Evolutionary conservation across 257 asterid species (phyloP), one percentile per base, ranked within the genome.

Genomic region (Fraxinus pennsylvanica): DNA sequence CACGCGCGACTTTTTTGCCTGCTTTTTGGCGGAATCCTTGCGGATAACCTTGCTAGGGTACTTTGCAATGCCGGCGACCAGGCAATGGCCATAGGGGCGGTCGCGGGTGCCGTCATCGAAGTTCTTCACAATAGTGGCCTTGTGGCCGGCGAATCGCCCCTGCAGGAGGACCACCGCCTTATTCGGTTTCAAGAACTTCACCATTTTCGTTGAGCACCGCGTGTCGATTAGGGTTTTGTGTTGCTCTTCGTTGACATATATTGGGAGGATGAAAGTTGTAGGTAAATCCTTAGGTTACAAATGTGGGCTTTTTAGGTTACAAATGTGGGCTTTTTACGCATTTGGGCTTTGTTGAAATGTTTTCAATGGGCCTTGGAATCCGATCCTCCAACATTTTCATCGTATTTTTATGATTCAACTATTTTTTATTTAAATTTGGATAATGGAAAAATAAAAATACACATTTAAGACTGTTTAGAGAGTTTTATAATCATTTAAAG

Each of bases 131-230:
- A 83, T 83, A n/a, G 82, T 75, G 73, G 85, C 85, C 79, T 84
- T 81, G 73, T 78, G 87, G 6, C 87, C 83, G 15, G 87, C 83
- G 73, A 57, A 78, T 0, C 87, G 82, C 9, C 87, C 85, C 73
- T 84, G 87, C 69, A 84, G 85, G 29, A 84, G 73, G n/a, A 84
- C 75, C 39, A 84, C 87, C 73, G 85, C 87, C 85, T 84, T 84
- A 81, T 81, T 84, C 13, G 87, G 87, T 68, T 84, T 77, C 68
- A 77, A 43, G 29, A 77, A 74, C 38, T 30, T 74, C 78, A 74
- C 78, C 78, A 74, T 74, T 17, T 74, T 74, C 39, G n/a, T 25
- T 15, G 4, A 19, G 63, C 17, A 45, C 35, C 1, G 41, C 14
- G 14, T 1, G 35, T 12, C 0, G 25, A 72, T 39, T 45, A 43